phyloP scores from a whole-genome alignment of 768 basidiomycete species.

The Psilocybe cyanescens region DNA sequence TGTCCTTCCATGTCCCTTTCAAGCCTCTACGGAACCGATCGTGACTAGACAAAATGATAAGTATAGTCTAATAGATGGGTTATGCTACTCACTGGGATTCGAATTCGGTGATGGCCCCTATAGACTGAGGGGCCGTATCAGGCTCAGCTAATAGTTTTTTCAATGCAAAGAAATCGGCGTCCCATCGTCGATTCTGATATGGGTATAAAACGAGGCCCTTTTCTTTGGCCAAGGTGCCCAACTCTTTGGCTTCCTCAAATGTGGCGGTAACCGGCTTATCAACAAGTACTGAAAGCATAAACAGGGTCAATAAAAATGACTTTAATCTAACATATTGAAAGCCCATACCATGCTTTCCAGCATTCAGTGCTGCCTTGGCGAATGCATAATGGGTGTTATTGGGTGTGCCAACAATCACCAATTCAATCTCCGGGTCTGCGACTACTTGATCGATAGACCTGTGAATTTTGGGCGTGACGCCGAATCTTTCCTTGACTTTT shows the following conservation, averaged over 20 bases:
- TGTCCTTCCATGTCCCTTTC: constrained; percentile 83
- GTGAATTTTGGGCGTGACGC: constrained; percentile 60
- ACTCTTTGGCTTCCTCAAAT: constrained; percentile 57
- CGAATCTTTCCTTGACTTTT: constrained; percentile 69
- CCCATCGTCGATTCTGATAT: constrained; percentile 80
- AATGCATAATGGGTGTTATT: constrained; percentile 74
- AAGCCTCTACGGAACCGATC: constrained; percentile 72
- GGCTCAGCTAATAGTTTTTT: constrained; percentile 60
- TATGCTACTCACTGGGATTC: constrained; percentile 65
- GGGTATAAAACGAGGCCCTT: constrained; percentile 70
- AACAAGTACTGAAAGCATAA: constrained; percentile 58
- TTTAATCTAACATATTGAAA: neutral
- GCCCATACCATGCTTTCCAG: constrained; percentile 71
- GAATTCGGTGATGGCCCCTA: constrained; percentile 71
- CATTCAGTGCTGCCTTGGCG: constrained; percentile 65
- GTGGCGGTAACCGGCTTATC: constrained; percentile 81
- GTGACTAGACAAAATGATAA: constrained; percentile 45
- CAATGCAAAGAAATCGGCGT: constrained; percentile 76
- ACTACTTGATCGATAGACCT: constrained; percentile 63
- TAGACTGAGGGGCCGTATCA: constrained; percentile 48
- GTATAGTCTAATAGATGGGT: neutral
- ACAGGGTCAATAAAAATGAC: neutral
- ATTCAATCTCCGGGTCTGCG: constrained; percentile 65
- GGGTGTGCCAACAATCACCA: constrained; percentile 71
- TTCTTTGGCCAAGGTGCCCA: constrained; percentile 58